Evolutionary conservation across 495 filamentous ascomycete genomes (phyloP).

Genomic region (Tuber magnatum): DNA sequence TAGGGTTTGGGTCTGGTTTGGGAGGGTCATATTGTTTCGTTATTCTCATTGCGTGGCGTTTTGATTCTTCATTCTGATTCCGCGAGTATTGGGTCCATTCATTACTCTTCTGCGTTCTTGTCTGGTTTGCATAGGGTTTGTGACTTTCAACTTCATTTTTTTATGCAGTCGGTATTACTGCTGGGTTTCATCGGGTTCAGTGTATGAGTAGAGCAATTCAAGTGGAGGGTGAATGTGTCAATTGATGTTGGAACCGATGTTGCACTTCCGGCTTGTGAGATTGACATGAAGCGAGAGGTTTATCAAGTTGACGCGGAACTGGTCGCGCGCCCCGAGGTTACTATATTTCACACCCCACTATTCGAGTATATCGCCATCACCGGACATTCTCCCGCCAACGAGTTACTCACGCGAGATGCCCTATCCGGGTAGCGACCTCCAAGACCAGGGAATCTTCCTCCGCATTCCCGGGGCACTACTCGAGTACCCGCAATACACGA

Average conservation of each 20-base stretch:
- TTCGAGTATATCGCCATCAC: neutral
- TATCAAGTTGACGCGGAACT: neutral
- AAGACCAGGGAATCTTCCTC: neutral
- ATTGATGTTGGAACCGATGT: neutral
- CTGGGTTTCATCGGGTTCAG: neutral
- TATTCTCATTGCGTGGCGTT: conserved; percentile 29
- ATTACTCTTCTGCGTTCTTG: conserved; percentile 20
- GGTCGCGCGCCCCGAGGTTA: neutral
- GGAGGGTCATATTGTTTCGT: conserved; percentile 17
- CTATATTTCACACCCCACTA: neutral
- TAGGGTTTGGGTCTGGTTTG: conserved; percentile 10
- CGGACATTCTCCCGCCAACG: neutral
- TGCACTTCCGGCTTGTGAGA: neutral
- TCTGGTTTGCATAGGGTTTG: conserved; percentile 18
- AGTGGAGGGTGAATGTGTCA: neutral
- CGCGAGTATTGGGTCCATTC: conserved; percentile 26
- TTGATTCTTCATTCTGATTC: conserved; percentile 25
- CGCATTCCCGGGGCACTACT: neutral
- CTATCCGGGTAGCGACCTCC: neutral
- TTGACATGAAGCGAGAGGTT: neutral
- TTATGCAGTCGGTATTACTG: conserved; percentile 9
- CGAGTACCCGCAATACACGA: neutral
- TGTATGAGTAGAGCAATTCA: neutral
- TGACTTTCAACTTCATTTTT: conserved; percentile 14
- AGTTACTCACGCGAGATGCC: neutral